Evolutionary conservation across 352 stramenopile species (phyloP), one percentile per base, ranked within the genome.

Genomic region (Phytophthora fragariae): DNA sequence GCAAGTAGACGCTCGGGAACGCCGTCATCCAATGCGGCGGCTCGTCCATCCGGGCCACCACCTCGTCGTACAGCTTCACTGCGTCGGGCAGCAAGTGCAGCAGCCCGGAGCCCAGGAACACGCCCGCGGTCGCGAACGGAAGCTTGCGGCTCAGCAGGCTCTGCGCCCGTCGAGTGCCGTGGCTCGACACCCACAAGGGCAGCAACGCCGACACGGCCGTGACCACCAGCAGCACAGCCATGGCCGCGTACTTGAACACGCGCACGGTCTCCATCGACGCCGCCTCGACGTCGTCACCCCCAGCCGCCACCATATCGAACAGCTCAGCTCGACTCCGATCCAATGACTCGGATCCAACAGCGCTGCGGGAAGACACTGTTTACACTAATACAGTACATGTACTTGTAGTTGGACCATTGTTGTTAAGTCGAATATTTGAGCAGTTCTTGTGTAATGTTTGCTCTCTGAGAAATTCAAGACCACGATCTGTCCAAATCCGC

Each of bases 51-150:
- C 60, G 47, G 12, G 74, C 62, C 57, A 85, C 65, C 47, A 86
- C 71, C 50, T 88, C 73, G 55, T 82, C 75, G 71, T 88, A 89
- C 44, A 86, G 72, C 31, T 92, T 84, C 24, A 89, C 82, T 1
- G 82, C 77, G 31, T 92, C 84, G 0, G 79, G 82, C 4, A 92
- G 75, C 54, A 92, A 58, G 59, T 92, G 82, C 66, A 92, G 71
- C 70, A 92, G 63, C 1, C 84, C 84, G 12, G 82, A 89, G 55
- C 82, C 80, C 59, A 92, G 77, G 61, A 92, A 92, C 15, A 92
- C 82, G 67, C 84, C 81, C 9, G 84, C 84, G 3, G 82, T 91
- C 17, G 81, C 73, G 70, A 89, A 91, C 39, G 82, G 84, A 27
- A 92, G 79, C 79, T 92, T 92, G 27, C 76, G 74, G 39, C 77